These are phyloP conservation scores for Crepidotus variabilis DNA, from an alignment of 768 basidiomycete genomes.

Conservation along the genomic window DNA sequence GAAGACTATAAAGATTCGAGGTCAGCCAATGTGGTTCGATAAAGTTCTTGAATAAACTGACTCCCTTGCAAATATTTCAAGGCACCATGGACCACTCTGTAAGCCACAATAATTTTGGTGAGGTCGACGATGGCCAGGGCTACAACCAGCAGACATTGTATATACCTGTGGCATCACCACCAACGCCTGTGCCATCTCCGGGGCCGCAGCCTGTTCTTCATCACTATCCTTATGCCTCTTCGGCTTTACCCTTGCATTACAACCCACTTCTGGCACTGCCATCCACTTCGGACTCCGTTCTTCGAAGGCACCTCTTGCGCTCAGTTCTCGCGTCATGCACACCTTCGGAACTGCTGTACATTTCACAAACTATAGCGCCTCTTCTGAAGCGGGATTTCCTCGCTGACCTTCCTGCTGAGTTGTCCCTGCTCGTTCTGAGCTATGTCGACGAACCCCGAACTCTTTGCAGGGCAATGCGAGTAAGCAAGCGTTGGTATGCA, in stretches of 20 bases:
- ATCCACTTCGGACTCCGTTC: slow-evolving; percentile 23
- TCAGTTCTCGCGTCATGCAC: slow-evolving; percentile 51
- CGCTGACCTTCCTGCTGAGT: slow-evolving; percentile 41
- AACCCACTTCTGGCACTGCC: not conserved
- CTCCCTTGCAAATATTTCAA: not conserved
- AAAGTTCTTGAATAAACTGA: not conserved
- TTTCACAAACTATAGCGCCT: slow-evolving; percentile 61
- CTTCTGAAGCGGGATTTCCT: slow-evolving; percentile 64
- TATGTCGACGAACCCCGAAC: slow-evolving; percentile 76
- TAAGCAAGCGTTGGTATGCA: slow-evolving; percentile 67
- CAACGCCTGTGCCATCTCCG: slow-evolving; percentile 62
- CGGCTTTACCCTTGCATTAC: slow-evolving; percentile 7
- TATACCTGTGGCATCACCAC: slow-evolving; percentile 54
- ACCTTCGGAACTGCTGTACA: slow-evolving; percentile 58
- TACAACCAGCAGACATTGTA: slow-evolving; percentile 27
- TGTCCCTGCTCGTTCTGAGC: slow-evolving; percentile 69
- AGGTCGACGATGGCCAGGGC: not conserved
- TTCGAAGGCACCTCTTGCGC: slow-evolving; percentile 49
- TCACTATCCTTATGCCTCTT: slow-evolving; percentile 16
- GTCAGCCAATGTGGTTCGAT: not conserved
- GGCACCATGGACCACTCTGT: not conserved
- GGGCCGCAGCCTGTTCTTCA: slow-evolving; percentile 20
- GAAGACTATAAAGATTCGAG: not conserved
- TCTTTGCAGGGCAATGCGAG: slow-evolving; percentile 64
- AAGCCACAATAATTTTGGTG: not conserved